Evolutionary conservation across 1,284 basidiomycete genomes (phyloP), one percentile per base, ranked within the genome.

Genomic region (Anthracocystis walkeri): DNA sequence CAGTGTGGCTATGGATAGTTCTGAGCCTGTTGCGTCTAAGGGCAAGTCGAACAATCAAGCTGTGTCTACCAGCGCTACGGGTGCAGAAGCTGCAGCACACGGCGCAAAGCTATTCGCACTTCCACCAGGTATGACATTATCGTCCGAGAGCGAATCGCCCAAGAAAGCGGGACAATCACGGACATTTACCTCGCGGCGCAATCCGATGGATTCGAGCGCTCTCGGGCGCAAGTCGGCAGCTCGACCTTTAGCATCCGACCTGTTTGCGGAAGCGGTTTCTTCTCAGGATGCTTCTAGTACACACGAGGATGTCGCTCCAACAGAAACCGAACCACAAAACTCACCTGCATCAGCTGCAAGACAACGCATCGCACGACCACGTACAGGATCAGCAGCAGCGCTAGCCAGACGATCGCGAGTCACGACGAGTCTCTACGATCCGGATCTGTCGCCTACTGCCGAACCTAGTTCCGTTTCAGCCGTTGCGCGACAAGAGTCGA

Each of bases 341-440:
- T 27, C 53, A 8, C 44, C 58, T n/a, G 54, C 29, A 29, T 8
- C 29, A 11, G 11, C 58, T n/a, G 69, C 56, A 35, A 29, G 62
- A 29, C 57, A 65, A 21, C 38, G 67, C 6, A 65, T 68, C 11
- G 54, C 65, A 11, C 35, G 71, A n/a, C 71, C 58, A 16, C 57
- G 65, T 7, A 60, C 49, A 2, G 58, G 65, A 7, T 64, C 64
- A 0, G 12, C 55, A 4, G 71, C 65, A 4, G 71, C 71, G 8
- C 20, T 68, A n/a, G 66, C 65, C 0, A 29, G 67, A 16, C 20
- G 73, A 16, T 66, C 63, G 0, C 55, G 54, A n/a, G 63, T 75
- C 23, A 70, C 73, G 0, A 65, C 66, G 7, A 66, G 63, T 14
- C n/a, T 75, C 18, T 75, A 75, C 50, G 58, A 75, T n/a, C 67